Conservation (phyloP, 768 basidiomycete species). For the Boletus rex-veris region DNA sequence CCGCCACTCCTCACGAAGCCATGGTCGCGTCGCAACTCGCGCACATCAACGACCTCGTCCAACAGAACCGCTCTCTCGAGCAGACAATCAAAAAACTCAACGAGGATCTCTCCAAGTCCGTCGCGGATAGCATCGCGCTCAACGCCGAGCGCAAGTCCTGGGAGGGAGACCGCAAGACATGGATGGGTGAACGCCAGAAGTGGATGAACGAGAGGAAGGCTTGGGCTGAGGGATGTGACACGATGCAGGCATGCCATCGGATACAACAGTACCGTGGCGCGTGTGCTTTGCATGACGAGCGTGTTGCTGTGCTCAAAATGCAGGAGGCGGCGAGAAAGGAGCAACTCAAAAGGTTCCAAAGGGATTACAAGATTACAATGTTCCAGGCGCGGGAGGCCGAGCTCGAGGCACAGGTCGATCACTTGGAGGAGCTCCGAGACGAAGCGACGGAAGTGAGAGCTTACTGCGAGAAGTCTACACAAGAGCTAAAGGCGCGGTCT, state of each 20-base stretch:
- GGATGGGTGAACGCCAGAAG: constrained; percentile 30
- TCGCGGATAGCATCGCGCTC: constrained; percentile 31
- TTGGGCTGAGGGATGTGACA: constrained; percentile 63
- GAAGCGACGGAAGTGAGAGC: constrained; percentile 13
- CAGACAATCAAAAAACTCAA: constrained; percentile 54
- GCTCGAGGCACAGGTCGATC: constrained; percentile 49
- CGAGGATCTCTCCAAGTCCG: constrained; percentile 42
- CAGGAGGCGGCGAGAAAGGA: constrained; percentile 54
- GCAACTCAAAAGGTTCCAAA: constrained; percentile 54
- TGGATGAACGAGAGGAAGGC: constrained; percentile 52
- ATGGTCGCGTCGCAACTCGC: constrained; percentile 59
- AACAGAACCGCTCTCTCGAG: constrained; percentile 62
- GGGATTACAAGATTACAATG: constrained; percentile 65
- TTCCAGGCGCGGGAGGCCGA: constrained; percentile 64
- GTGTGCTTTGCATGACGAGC: constrained; percentile 53
- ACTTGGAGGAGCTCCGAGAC: constrained; percentile 49
- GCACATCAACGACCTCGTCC: constrained; percentile 73
- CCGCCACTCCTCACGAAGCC: constrained; percentile 37
- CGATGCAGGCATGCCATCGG: constrained; percentile 59
- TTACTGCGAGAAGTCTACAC: constrained; percentile 27
- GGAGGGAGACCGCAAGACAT: constrained; percentile 27
- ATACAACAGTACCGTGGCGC: constrained; percentile 60
- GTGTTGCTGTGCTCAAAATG: constrained; percentile 47
- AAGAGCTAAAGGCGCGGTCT: constrained; percentile 30
- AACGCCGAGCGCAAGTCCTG: constrained; percentile 37